Evolutionary conservation across 352 stramenopile species (phyloP).

Genomic region (Thraustochytrium striatum): DNA sequence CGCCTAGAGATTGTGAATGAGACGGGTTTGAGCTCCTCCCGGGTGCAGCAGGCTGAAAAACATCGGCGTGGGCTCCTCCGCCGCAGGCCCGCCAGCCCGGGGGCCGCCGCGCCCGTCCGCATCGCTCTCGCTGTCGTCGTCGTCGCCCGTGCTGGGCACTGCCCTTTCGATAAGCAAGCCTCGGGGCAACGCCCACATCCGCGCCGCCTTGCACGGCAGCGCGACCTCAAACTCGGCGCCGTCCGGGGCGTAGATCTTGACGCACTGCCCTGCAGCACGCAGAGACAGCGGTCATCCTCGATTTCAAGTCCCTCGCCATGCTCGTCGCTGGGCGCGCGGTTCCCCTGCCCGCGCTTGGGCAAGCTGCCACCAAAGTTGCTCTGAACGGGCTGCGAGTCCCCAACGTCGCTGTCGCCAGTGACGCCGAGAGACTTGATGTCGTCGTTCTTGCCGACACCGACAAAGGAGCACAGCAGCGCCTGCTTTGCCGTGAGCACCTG

Average conservation of each 20-base stretch:
- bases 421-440: constrained; percentile 21
- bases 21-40: constrained; percentile 45
- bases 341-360: no score
- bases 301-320: not conserved
- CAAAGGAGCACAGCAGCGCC: constrained; percentile 25
- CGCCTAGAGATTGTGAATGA: constrained; percentile 16
- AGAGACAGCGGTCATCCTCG: constrained; percentile 31
- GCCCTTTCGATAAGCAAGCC: constrained; percentile 31
- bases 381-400: constrained; percentile 1
- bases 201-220: constrained; percentile 30
- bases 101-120: not conserved
- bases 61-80: constrained; percentile 14
- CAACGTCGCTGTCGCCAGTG: constrained; percentile 25
- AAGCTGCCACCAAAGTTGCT: constrained; percentile 34
- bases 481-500: constrained; percentile 44
- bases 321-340: no score
- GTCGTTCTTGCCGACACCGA: constrained; percentile 15
- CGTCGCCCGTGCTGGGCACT: not conserved
- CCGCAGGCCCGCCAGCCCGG: not conserved
- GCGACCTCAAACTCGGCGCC: constrained; percentile 43
- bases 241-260: constrained; percentile 44
- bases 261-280: constrained; percentile 38
- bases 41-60: constrained; percentile 43
- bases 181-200: constrained; percentile 28
- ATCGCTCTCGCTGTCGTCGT: not conserved